phyloP scores from a whole-genome alignment of 2,329 filamentous ascomycete species.

The Pseudogymnoascus destructans region DNA sequence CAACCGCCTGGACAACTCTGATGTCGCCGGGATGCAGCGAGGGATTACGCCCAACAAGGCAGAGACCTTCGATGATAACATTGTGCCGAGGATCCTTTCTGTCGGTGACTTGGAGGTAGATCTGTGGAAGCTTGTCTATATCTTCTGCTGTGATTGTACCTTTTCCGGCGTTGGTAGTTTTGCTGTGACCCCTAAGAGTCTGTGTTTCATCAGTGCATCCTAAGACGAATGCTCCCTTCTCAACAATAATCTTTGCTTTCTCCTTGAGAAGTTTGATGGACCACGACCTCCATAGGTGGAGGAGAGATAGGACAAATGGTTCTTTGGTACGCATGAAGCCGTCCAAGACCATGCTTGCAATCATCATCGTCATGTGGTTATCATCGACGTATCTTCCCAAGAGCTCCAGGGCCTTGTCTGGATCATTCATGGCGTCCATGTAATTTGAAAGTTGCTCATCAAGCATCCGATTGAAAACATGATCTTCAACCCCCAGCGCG shows the following conservation, averaged over 20 bases:
- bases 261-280: slow-evolving; percentile 83
- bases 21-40: slow-evolving; percentile 90
- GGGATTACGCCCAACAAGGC: slow-evolving; percentile 80
- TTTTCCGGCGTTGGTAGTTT: slow-evolving; percentile 31
- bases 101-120: slow-evolving; percentile 72
- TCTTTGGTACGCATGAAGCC: slow-evolving; percentile 66
- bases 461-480: slow-evolving; percentile 56
- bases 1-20: slow-evolving; percentile 71
- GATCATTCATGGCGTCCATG: slow-evolving; percentile 54
- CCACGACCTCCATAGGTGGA: slow-evolving; percentile 81
- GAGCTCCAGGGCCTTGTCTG: slow-evolving; percentile 49
- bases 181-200: slow-evolving; percentile 57
- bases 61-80: slow-evolving; percentile 59
- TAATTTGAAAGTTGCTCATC: slow-evolving; percentile 54
- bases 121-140: slow-evolving; percentile 54
- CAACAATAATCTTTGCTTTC: slow-evolving; percentile 73
- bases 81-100: slow-evolving; percentile 36
- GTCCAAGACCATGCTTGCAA: slow-evolving; percentile 64
- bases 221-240: slow-evolving; percentile 74
- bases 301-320: slow-evolving; percentile 67
- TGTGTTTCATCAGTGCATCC: slow-evolving; percentile 80
- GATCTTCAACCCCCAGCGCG: slow-evolving; percentile 55
- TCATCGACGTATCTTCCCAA: slow-evolving; percentile 70
- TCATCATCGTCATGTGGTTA: slow-evolving; percentile 62
- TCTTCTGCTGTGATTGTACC: slow-evolving; percentile 27